Conservation (phyloP, 768 basidiomycete species). For the Agrocybe praecox region DNA sequence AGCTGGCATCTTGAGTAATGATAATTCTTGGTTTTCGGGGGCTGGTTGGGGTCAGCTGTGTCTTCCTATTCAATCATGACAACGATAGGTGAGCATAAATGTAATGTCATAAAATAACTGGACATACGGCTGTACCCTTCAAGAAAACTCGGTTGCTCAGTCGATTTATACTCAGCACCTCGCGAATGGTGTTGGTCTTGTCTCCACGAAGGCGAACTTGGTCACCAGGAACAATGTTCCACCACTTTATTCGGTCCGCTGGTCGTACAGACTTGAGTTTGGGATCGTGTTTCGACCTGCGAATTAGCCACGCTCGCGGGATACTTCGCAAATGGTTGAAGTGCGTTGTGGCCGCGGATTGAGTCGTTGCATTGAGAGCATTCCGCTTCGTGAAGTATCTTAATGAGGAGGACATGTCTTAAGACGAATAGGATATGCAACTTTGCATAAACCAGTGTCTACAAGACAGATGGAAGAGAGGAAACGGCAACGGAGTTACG, state of each 20-base stretch:
- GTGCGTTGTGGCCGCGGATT: conserved; percentile 59
- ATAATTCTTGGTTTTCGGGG: conserved; percentile 48
- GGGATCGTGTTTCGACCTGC: conserved; percentile 44
- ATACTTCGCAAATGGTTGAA: conserved; percentile 67
- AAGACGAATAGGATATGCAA: background rate
- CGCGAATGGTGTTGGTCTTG: conserved; percentile 56
- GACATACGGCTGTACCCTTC: conserved; percentile 39
- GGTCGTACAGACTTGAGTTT: conserved; percentile 58
- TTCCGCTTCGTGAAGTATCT: conserved; percentile 11
- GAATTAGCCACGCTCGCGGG: conserved; percentile 55
- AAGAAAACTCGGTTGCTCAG: conserved; percentile 70
- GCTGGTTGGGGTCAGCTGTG: conserved; percentile 23
- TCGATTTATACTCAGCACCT: conserved; percentile 75
- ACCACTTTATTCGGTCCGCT: conserved; percentile 76
- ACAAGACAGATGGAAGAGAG: background rate
- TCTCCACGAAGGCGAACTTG: conserved; percentile 73
- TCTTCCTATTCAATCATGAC: conserved; percentile 15
- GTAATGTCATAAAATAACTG: conserved; percentile 2
- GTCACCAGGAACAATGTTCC: conserved; percentile 90
- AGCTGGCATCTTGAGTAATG: conserved; percentile 85
- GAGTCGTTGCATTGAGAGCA: conserved; percentile 50
- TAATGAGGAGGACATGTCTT: conserved; percentile 11
- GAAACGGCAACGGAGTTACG: background rate
- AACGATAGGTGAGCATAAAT: background rate
- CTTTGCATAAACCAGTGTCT: background rate